Conservation (phyloP, 2,329 filamentous ascomycete species). For the Phoma sp. region DNA sequence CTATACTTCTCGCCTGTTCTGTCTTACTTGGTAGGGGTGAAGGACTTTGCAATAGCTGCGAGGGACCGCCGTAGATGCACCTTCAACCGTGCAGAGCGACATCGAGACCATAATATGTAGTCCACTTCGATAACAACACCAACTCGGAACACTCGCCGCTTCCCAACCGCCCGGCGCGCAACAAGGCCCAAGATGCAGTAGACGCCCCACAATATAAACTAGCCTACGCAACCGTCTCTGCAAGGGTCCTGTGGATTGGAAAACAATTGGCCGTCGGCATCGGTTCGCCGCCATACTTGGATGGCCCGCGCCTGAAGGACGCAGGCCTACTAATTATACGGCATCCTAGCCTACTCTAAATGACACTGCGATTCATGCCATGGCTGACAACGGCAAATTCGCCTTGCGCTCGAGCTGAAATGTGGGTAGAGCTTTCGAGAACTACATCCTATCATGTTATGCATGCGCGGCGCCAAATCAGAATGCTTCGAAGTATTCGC, state of each 20-base stretch:
- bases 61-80: too few species aligned
- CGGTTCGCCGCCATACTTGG: not conserved
- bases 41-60: too few species aligned
- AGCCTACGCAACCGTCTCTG: not conserved
- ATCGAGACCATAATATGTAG: too few species aligned
- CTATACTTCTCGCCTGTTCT: too few species aligned
- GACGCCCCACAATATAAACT: not conserved
- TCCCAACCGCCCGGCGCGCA: too few species aligned
- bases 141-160: too few species aligned
- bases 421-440: not conserved
- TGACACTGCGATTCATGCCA: not conserved
- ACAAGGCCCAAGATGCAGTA: not conserved
- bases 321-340: not conserved
- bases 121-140: too few species aligned
- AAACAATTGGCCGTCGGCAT: not conserved
- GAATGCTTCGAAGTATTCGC: slow-evolving; percentile 2
- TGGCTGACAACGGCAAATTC: not conserved
- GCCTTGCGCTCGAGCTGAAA: slow-evolving; percentile 1
- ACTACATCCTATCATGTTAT: not conserved
- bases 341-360: not conserved
- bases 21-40: too few species aligned
- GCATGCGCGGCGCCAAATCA: slow-evolving; percentile 1
- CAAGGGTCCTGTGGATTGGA: not conserved
- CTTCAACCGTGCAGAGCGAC: too few species aligned
- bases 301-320: not conserved